These are phyloP conservation scores for Ensete ventricosum DNA, from an alignment of 176 grass and related monocot species.

Conservation along the genomic window DNA sequence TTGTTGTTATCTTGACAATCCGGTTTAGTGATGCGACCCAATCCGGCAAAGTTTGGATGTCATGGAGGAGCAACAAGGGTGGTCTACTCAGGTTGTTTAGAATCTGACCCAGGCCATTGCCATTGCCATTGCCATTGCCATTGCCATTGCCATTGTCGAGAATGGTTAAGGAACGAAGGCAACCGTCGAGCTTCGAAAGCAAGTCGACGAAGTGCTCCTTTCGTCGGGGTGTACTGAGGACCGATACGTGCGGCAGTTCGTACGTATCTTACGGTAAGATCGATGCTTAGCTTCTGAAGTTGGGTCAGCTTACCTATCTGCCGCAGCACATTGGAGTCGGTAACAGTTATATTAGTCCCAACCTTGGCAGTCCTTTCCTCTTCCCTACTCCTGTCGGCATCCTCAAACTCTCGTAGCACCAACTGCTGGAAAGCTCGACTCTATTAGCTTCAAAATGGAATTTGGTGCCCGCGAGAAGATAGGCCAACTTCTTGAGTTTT, in stretches of 20 bases:
- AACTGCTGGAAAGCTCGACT: too few relatives aligned
- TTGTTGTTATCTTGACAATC: not conserved
- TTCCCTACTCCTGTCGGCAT: not conserved
- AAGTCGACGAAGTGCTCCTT: not conserved
- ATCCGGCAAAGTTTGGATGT: not conserved
- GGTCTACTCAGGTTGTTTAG: not conserved
- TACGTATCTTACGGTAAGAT: not conserved
- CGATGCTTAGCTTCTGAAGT: not conserved
- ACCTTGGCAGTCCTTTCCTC: not conserved
- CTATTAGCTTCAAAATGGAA: too few relatives aligned
- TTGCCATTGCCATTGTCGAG: not conserved
- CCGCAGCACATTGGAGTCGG: not conserved
- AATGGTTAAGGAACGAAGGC: not conserved
- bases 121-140: too few relatives aligned
- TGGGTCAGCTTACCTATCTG: not conserved
- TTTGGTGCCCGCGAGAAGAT: slow-evolving; percentile 12
- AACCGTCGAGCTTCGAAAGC: not conserved
- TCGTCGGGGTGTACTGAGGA: too few relatives aligned
- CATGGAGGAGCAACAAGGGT: not conserved
- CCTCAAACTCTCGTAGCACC: not conserved
- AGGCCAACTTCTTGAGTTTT: slow-evolving; percentile 28
- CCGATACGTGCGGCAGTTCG: not conserved
- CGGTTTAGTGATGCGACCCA: not conserved
- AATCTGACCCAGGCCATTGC: too few relatives aligned
- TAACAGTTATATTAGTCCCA: not conserved